These are phyloP conservation scores for Cyclanthera cordifolia DNA, from an alignment of 306 rosid genomes.

Conservation along the genomic window DNA sequence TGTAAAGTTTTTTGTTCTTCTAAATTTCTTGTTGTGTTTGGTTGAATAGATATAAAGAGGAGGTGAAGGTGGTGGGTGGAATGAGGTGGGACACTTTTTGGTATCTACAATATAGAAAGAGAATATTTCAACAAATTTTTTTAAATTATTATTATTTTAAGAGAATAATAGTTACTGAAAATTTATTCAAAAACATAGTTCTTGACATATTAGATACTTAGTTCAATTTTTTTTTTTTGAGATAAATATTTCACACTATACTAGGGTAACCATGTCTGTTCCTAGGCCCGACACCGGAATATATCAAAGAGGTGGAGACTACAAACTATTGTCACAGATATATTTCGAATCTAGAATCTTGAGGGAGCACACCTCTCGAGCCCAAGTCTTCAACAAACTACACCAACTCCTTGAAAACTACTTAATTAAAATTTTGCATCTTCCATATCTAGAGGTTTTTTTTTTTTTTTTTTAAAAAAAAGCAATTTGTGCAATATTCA, in stretches of 20 bases:
- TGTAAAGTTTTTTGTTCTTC: neutral
- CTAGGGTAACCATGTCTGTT: too few species aligned
- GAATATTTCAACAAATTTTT: neutral
- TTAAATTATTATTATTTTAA: neutral
- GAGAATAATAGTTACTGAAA: neutral
- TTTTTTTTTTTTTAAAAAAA: too few species aligned
- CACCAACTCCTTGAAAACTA: too few species aligned
- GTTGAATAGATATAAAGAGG: slow-evolving; percentile 7
- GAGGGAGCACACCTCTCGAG: too few species aligned
- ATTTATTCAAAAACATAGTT: neutral
- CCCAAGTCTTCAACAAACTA: too few species aligned
- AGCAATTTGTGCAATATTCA: neutral
- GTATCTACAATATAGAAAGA: neutral
- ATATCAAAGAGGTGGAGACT: too few species aligned
- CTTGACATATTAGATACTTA: neutral
- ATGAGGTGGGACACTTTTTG: slow-evolving; percentile 9
- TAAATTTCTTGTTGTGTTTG: neutral
- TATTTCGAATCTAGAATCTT: too few species aligned
- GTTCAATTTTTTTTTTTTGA: too few species aligned
- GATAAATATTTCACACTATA: too few species aligned
- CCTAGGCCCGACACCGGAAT: too few species aligned
- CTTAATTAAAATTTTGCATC: neutral
- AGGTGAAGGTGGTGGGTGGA: neutral
- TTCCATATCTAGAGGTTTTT: neutral
- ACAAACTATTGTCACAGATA: too few species aligned